Base-by-base conservation (phyloP, 169 alveolate genomes). In the Plasmodium blacklocki region DNA sequence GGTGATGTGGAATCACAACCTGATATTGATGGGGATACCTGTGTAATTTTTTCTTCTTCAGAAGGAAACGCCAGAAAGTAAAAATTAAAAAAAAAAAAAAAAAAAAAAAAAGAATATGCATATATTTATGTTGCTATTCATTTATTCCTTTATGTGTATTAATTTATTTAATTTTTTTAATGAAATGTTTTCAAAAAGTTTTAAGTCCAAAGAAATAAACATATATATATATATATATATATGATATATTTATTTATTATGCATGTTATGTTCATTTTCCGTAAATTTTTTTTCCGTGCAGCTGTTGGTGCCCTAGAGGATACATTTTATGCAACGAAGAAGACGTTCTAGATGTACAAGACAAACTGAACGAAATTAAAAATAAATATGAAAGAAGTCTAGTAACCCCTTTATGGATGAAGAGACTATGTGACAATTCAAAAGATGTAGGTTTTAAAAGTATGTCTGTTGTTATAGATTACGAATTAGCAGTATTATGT, bases 291-390 rank as follows among this genome's bases (percentile, higher is more conserved):
- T 39, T 39, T 2, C 47, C 47, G 47, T 39, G 47, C 73, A 83
- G 91, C 39, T 83, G 91, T 52, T 83, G 91, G 91, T 83, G 91
- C 43, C 91, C 91, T 6, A 52, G 91, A 45, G 91, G 91, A 70
- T 83, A 83, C 64, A 83, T 83, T 26, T 68, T 83, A 86, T 83
- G 91, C 21, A 83, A 59, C 63, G 91, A 83, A 72, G 91, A 83
- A 63, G 91, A 83, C 18, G 91, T 83, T 59, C 49, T 21, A 7
- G 74, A 70, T 70, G 52, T 83, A 29, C 91, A 83, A 72, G 39
- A 49, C 43, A 83, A 83, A 50, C 62, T 83, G 5, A 21, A 54
- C 19, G 14, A 83, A 70, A 83, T 83, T n/a, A 39, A 67, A 58
- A 68, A 56, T 32, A 12, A 68, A 47, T n/a, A 50, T 19, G 45